Conservation (phyloP, 306 rosid genomes). For the Elaeagnus macrophylla region DNA sequence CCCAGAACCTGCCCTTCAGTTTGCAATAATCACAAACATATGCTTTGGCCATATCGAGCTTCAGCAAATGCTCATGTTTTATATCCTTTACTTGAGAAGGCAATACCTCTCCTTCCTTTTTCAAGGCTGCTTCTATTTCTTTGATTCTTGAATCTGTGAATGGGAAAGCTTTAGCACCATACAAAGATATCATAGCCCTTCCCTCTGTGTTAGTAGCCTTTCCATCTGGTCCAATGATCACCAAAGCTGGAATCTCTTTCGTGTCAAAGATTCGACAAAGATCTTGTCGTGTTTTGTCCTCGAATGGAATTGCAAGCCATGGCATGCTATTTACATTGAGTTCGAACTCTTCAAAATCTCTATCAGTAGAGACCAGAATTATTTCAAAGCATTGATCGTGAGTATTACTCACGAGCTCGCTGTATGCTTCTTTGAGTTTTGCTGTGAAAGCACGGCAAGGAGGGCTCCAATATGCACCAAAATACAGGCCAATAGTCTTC, state of each 20-base stretch:
- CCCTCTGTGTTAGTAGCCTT: constrained; percentile 48
- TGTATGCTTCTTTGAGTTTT: constrained; percentile 61
- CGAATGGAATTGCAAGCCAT: constrained; percentile 74
- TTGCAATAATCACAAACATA: constrained; percentile 78
- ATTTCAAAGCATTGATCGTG: constrained; percentile 42
- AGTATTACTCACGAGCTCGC: constrained; percentile 27
- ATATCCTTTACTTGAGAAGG: constrained; percentile 56
- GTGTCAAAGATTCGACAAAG: constrained; percentile 61
- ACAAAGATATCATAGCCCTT: constrained; percentile 45
- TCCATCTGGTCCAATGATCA: constrained; percentile 66
- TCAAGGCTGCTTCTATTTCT: constrained; percentile 55
- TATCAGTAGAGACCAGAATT: constrained; percentile 67
- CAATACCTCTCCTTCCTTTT: constrained; percentile 75
- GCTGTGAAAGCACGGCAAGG: constrained; percentile 61
- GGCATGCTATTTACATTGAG: constrained; percentile 48
- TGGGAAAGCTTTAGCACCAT: constrained; percentile 83
- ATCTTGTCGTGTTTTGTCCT: constrained; percentile 63
- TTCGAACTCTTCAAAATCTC: constrained; percentile 61
- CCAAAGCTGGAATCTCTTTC: constrained; percentile 66
- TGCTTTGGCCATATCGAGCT: constrained; percentile 79
- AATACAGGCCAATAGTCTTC: constrained; percentile 69
- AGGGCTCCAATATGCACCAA: constrained; percentile 84
- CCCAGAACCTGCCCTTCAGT: constrained; percentile 72
- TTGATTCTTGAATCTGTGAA: constrained; percentile 55
- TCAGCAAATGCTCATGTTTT: constrained; percentile 77